Percentiles rank a stretch among this genome's conserved stretches.
Evolutionary conservation across 148 eudicot genomes (phyloP).

Genomic region (Spergularia marina): DNA sequence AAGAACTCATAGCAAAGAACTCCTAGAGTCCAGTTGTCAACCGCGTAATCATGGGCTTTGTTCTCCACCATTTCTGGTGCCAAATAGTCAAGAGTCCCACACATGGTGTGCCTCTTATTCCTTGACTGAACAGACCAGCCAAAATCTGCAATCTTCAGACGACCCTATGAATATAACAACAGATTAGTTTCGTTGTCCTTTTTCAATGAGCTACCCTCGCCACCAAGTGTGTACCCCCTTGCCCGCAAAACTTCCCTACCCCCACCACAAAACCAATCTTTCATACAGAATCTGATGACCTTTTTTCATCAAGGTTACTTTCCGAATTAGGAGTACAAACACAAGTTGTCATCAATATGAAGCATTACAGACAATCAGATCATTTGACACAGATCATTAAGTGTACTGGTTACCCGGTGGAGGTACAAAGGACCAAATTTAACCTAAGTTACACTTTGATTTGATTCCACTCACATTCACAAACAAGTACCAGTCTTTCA

Average conservation of each 20-base stretch:
- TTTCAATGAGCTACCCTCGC: background rate
- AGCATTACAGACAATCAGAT: too few relatives aligned
- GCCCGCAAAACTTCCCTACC: background rate
- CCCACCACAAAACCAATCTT: background rate
- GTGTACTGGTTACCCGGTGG: too few relatives aligned
- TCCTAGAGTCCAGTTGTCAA: conserved; percentile 92
- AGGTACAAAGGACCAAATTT: background rate
- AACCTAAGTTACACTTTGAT: background rate
- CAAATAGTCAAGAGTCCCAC: conserved; percentile 90
- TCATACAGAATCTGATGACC: too few relatives aligned
- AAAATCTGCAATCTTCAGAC: conserved; percentile 85
- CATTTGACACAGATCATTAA: too few relatives aligned
- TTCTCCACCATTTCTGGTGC: conserved; percentile 98
- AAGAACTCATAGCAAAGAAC: conserved; percentile 83
- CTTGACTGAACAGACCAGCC: conserved; percentile 91
- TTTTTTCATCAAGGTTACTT: too few relatives aligned
- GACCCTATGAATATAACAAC: conserved; percentile 43
- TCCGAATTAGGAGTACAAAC: too few relatives aligned
- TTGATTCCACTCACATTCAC: background rate
- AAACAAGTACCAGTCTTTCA: background rate
- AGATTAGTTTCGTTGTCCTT: background rate
- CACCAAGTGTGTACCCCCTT: background rate
- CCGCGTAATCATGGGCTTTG: conserved; percentile 81
- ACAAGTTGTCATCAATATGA: too few relatives aligned
- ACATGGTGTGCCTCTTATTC: conserved; percentile 79